A percentile compares a stretch with the other conserved stretches of the same genome.
These are phyloP conservation scores for Mikania micrantha DNA, from an alignment of 129 eudicot species.

Conservation along the genomic window DNA sequence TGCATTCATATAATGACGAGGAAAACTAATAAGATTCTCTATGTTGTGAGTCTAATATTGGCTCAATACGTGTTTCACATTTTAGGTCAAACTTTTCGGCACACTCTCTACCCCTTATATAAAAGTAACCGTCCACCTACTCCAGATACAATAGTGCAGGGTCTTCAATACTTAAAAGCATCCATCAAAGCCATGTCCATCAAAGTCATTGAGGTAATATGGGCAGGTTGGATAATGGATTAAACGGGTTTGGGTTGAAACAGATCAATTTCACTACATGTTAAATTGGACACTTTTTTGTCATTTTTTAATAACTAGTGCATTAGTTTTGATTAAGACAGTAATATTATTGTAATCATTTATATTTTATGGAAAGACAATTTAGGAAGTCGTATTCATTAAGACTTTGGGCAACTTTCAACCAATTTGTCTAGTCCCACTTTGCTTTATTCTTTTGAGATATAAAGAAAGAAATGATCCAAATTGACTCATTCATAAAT, in stretches of 20 bases:
- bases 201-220: conserved; percentile 84
- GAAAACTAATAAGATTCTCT: not conserved
- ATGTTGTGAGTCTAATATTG: not conserved
- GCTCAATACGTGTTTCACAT: conserved; percentile 1
- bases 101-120: conserved; percentile 77
- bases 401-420: not conserved
- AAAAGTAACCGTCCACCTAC: conserved; percentile 96
- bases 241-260: not conserved
- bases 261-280: not conserved
- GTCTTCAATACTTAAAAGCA: conserved; percentile 94
- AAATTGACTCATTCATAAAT: not conserved
- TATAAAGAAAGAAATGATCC: not conserved
- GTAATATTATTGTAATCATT: not conserved
- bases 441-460: not conserved
- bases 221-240: not conserved
- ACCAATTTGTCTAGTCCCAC: not conserved
- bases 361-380: not conserved
- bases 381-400: not conserved
- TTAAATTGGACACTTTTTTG: not conserved
- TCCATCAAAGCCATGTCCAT: conserved; percentile 91
- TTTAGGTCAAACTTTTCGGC: conserved; percentile 86
- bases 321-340: not conserved
- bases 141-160: conserved; percentile 95
- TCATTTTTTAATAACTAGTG: not conserved
- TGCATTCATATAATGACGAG: conserved; percentile 7